Conservation (phyloP, 192 early-diverging fungal species). For the Mortierella hygrophila region DNA sequence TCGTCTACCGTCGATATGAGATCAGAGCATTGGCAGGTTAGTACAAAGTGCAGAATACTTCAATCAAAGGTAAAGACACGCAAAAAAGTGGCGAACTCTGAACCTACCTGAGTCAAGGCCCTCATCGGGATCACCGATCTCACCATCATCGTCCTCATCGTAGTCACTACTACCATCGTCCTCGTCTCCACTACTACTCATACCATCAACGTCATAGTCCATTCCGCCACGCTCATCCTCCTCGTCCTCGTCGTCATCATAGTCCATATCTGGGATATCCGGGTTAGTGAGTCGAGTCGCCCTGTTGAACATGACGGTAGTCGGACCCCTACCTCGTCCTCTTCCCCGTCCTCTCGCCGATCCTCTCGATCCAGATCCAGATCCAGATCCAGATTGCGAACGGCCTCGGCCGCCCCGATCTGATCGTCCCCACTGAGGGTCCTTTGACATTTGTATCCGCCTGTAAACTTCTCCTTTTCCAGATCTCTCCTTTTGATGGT, state of each 20-base stretch:
- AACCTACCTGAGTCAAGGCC: slow-evolving; percentile 26
- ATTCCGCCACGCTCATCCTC: not conserved
- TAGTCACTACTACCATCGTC: not conserved
- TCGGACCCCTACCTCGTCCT: not conserved
- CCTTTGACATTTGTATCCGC: not conserved
- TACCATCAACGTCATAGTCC: not conserved
- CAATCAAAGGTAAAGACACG: not conserved
- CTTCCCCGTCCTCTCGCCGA: not conserved
- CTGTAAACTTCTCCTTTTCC: not conserved
- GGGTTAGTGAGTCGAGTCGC: not conserved
- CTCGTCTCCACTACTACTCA: not conserved
- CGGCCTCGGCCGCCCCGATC: not conserved
- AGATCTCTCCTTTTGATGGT: not conserved
- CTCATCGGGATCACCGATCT: slow-evolving; percentile 2
- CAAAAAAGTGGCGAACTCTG: not conserved
- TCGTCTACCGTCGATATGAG: slow-evolving; percentile 22
- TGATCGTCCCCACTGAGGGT: not conserved
- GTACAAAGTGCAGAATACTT: not conserved
- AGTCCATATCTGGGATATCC: not conserved
- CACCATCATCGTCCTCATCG: not conserved
- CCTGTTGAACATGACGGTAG: not conserved
- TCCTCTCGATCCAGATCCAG: not conserved
- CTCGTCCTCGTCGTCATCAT: not conserved
- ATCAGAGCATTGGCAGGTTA: not conserved
- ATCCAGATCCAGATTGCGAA: not conserved